Evolutionary conservation across 306 rosid species (phyloP).

Genomic region (Fragaria vesca): DNA sequence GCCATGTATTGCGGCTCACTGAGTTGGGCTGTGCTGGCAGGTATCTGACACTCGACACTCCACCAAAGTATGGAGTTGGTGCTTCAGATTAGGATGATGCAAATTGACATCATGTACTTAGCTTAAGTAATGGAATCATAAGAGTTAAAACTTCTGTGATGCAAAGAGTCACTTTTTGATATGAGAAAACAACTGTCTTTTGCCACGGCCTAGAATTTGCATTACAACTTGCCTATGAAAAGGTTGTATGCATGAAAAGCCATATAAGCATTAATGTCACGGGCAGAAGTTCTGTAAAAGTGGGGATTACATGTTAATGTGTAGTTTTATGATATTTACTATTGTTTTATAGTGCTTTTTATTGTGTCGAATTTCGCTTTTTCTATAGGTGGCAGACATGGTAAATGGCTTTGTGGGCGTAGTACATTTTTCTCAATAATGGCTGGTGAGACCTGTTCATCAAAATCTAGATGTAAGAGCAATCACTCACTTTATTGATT

Average conservation of each 20-base stretch:
- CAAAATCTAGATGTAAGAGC: conserved; percentile 36
- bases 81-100: background rate
- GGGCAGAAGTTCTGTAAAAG: background rate
- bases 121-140: background rate
- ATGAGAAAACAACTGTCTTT: background rate
- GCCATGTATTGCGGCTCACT: background rate
- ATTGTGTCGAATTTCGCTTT: conserved; percentile 9
- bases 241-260: background rate
- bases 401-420: conserved; percentile 40
- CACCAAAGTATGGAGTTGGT: background rate
- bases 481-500: background rate
- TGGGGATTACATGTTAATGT: background rate
- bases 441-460: conserved; percentile 26
- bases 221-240: background rate
- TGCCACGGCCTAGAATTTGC: background rate
- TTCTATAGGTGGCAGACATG: conserved; percentile 34
- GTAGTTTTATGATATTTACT: background rate
- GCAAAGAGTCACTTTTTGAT: too few species aligned
- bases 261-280: background rate
- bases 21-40: background rate
- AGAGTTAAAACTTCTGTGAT: background rate
- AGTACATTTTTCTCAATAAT: conserved; percentile 41
- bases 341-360: background rate
- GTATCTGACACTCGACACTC: background rate
- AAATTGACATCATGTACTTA: background rate